Evolutionary conservation across 768 basidiomycete species (phyloP).

Genomic region (Mrakia frigida): DNA sequence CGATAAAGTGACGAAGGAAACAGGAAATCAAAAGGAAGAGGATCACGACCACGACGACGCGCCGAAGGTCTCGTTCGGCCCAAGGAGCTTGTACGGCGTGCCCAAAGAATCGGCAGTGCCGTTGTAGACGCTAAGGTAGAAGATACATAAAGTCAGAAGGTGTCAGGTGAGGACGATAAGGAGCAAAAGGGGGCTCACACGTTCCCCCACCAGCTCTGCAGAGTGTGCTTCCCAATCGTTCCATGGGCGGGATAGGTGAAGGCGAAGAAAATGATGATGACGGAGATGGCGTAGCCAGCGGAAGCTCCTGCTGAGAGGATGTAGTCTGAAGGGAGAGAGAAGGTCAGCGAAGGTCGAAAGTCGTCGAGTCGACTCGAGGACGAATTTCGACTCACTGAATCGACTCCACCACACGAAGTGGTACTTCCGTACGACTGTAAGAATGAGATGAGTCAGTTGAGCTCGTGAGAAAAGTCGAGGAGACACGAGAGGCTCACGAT

Average conservation of each 20-base stretch:
- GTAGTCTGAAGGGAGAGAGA: conserved; percentile 17
- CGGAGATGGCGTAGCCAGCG: conserved; percentile 45
- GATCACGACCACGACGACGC: not conserved
- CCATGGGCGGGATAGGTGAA: conserved; percentile 47
- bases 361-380: not conserved
- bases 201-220: conserved; percentile 71
- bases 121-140: conserved; percentile 11
- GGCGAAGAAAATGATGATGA: conserved; percentile 38
- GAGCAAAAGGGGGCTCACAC: conserved; percentile 34
- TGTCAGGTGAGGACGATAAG: not conserved
- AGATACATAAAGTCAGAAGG: not conserved
- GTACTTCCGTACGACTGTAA: conserved; percentile 9
- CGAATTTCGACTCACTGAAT: conserved; percentile 15
- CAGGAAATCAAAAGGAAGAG: not conserved
- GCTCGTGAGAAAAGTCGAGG: conserved; percentile 43
- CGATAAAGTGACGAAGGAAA: not conserved
- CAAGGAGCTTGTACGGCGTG: conserved; percentile 4
- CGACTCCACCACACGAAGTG: conserved; percentile 28
- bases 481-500: conserved; percentile 49
- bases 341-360: not conserved
- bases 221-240: conserved; percentile 52
- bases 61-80: conserved; percentile 20
- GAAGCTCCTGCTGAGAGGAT: conserved; percentile 28
- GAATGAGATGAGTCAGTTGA: conserved; percentile 33
- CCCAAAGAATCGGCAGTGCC: conserved; percentile 1